Evolutionary conservation across 2,329 filamentous ascomycete species (phyloP).

Genomic region (Dothideomycetidae sp.): DNA sequence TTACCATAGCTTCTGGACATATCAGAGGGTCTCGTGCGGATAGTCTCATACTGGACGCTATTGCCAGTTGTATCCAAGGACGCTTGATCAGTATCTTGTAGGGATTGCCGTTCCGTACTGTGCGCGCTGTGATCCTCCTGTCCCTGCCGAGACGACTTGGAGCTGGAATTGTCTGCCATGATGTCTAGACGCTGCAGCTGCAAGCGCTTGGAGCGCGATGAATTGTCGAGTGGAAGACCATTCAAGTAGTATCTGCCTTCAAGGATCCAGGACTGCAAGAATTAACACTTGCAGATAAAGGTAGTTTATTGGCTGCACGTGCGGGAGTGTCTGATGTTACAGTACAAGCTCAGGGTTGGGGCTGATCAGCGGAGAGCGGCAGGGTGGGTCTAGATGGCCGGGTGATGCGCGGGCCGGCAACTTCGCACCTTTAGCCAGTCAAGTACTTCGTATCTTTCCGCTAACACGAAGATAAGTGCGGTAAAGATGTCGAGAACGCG

Average conservation of each 20-base stretch:
- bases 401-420: too few species aligned
- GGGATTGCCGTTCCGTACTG: not conserved
- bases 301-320: not conserved
- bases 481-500: too few species aligned
- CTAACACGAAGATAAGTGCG: too few species aligned
- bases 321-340: not conserved
- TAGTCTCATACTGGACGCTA: slow-evolving; percentile 8
- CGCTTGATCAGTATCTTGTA: slow-evolving; percentile 1
- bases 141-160: not conserved
- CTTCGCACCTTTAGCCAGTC: too few species aligned
- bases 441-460: too few species aligned
- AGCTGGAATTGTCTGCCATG: slow-evolving; percentile 8
- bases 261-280: not conserved
- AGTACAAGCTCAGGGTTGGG: not conserved
- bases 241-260: too few species aligned
- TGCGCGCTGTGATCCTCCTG: not conserved
- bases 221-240: not conserved
- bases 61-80: slow-evolving; percentile 1
- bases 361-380: not conserved
- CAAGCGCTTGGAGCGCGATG: not conserved
- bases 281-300: not conserved
- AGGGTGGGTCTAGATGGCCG: not conserved
- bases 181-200: not conserved
- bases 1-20: slow-evolving; percentile 23
- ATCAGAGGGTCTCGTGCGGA: slow-evolving; percentile 5